Base-by-base conservation (phyloP, 495 filamentous ascomycete species). In the Cairneyella variabilis region DNA sequence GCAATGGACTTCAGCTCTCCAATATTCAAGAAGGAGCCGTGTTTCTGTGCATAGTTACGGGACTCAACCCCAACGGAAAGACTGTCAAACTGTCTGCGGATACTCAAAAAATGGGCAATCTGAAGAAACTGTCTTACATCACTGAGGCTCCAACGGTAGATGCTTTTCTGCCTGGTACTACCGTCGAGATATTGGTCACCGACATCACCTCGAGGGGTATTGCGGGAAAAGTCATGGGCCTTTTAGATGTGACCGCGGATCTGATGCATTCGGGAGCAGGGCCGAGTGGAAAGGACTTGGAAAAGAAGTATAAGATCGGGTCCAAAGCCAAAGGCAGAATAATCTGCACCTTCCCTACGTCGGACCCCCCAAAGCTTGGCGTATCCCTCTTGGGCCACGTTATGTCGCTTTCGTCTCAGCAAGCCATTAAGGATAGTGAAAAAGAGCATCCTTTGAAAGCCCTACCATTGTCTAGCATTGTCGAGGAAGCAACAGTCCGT, bases 331-430 rank as follows among this genome's bases (percentile, higher is more conserved):
- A 89, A 71, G 93, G 79, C 8, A 83, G 93, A 63, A 78, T 98
- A 37, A 84, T 95, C 32, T 95, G 82, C 67, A 92, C 81, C 4
- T 91, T 91, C 62, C 90, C 91, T 2, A 71, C 75, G 12, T 75
- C 85, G 10, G 89, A 95, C 32, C 78, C 82, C 4, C 85, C 83
- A 53, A 96, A 95, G 67, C 70, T 97, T 37, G 88, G 89, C 16
- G 79, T 96, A 42, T 96, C 92, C 1, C 62, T 96, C 42, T 76
- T 96, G 32, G 88, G 90, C 32, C 91, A 97, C 63, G 73, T 96
- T 23, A 62, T 89, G 18, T 83, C 83, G 12, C 75, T 96, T 41
- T 70, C 77, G 22, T 25, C 62, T 42, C 54, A 65, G 57, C 48
- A 49, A 25, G 51, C 54, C 17, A 46, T 41, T n/a, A 53, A 68